Conservation (phyloP, 1,284 basidiomycete species). For the Golubevia pallescens region DNA sequence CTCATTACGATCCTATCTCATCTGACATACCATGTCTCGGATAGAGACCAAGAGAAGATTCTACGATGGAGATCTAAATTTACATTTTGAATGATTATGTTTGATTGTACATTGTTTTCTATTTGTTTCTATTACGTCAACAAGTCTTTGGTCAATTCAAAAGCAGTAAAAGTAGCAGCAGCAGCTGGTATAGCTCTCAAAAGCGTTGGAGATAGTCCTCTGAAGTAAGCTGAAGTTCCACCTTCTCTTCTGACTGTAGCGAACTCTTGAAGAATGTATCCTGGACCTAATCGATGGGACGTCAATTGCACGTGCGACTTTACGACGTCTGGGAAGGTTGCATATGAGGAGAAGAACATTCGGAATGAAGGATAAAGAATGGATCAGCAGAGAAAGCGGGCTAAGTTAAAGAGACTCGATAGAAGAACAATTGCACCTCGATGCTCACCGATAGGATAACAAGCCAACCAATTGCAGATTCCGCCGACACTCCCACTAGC, state of each 20-base stretch:
- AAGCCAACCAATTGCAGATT: conserved; percentile 89
- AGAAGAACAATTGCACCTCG: too few relatives aligned
- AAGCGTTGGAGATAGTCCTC: conserved; percentile 37
- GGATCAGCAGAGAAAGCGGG: not conserved
- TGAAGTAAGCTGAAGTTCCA: conserved; percentile 23
- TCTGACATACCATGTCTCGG: too few relatives aligned
- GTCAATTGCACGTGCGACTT: conserved; percentile 32
- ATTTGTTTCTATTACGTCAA: conserved; percentile 3
- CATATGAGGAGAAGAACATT: too few relatives aligned
- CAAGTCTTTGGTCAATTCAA: conserved; percentile 34
- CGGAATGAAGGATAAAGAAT: too few relatives aligned
- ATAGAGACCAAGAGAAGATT: too few relatives aligned
- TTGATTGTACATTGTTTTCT: not conserved
- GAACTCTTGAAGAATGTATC: conserved; percentile 26
- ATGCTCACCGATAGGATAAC: conserved; percentile 78
- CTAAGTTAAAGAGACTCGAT: not conserved
- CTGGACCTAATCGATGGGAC: conserved; percentile 16
- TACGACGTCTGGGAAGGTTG: conserved; percentile 23
- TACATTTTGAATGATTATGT: not conserved
- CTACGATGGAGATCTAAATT: not conserved
- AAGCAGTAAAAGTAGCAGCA: conserved; percentile 43
- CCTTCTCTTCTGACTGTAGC: conserved; percentile 15
- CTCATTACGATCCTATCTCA: too few relatives aligned
- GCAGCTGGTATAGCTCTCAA: conserved; percentile 44
- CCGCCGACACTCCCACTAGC: conserved; percentile 87